phyloP scores from a whole-genome alignment of 768 basidiomycete species.

The Amanita pseudoporphyria region DNA sequence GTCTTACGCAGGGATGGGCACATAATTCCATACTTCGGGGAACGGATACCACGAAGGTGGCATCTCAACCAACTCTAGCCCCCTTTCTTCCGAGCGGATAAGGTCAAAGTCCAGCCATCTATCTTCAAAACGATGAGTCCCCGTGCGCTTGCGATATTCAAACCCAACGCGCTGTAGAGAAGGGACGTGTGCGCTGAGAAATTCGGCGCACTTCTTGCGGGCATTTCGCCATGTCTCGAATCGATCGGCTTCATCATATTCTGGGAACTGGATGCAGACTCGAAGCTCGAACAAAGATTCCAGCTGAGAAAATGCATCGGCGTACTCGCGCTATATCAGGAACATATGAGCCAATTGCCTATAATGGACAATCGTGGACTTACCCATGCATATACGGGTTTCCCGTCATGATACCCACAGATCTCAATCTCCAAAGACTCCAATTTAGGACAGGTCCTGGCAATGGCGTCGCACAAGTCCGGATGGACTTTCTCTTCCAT shows the following conservation, averaged over 20 bases:
- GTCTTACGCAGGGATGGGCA: conserved; percentile 6
- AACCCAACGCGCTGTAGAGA: conserved; percentile 26
- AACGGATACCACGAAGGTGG: conserved; percentile 30
- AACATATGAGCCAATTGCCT: background rate
- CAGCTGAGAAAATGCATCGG: conserved; percentile 21
- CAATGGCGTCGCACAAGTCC: conserved; percentile 22
- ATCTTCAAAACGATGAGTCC: conserved; percentile 31
- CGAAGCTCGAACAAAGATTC: conserved; percentile 19
- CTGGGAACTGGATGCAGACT: conserved; percentile 29
- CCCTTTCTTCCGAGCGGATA: conserved; percentile 14
- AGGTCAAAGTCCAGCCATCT: conserved; percentile 32
- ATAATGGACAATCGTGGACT: conserved; percentile 8
- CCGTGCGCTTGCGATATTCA: conserved; percentile 30
- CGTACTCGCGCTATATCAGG: conserved; percentile 22
- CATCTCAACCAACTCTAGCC: conserved; percentile 20
- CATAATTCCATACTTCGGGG: conserved; percentile 29
- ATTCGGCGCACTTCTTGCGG: conserved; percentile 24
- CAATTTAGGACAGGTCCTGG: conserved; percentile 23
- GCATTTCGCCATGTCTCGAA: conserved; percentile 24
- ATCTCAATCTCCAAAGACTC: conserved; percentile 31
- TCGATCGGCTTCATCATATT: conserved; percentile 23
- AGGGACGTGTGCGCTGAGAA: conserved; percentile 23
- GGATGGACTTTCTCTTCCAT: conserved; percentile 30
- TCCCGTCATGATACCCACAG: conserved; percentile 32
- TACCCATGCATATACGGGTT: conserved; percentile 30